Evolutionary conservation across 306 rosid species (phyloP).

Genomic region (Dryas alaskensis): DNA sequence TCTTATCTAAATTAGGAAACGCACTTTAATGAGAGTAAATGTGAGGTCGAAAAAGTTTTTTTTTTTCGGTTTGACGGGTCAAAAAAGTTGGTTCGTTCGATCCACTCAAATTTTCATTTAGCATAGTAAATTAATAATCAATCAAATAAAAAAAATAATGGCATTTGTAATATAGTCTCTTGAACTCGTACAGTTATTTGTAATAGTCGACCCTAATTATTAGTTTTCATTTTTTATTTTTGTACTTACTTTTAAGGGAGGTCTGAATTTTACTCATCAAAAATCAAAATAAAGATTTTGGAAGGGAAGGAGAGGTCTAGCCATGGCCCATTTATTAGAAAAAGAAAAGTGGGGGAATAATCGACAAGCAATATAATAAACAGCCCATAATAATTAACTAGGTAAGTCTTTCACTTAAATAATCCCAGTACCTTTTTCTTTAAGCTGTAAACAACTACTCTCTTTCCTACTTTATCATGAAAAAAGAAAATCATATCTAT

Average conservation of each 20-base stretch:
- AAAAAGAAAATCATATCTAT: background rate
- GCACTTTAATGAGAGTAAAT: background rate
- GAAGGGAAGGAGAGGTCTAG: background rate
- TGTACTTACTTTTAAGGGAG: background rate
- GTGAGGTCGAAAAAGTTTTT: background rate
- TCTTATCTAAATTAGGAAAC: background rate
- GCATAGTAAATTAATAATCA: background rate
- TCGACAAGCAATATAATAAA: slow-evolving; percentile 4
- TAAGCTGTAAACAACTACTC: background rate
- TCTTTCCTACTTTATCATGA: background rate
- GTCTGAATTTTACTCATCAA: background rate
- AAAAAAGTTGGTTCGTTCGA: slow-evolving; percentile 12
- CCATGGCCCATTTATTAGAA: background rate
- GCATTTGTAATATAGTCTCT: background rate
- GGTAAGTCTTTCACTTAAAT: background rate
- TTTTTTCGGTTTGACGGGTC: background rate
- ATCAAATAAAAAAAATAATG: background rate
- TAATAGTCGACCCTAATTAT: background rate
- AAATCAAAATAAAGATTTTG: background rate
- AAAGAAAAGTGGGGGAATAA: background rate
- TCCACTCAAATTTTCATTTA: background rate
- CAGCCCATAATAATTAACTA: background rate
- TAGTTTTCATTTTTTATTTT: background rate
- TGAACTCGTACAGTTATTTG: background rate
- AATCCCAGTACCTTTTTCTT: background rate